Evolutionary conservation across 192 early-diverging fungal genomes (phyloP).

Genomic region (Rhizoclosmatium globosum): DNA sequence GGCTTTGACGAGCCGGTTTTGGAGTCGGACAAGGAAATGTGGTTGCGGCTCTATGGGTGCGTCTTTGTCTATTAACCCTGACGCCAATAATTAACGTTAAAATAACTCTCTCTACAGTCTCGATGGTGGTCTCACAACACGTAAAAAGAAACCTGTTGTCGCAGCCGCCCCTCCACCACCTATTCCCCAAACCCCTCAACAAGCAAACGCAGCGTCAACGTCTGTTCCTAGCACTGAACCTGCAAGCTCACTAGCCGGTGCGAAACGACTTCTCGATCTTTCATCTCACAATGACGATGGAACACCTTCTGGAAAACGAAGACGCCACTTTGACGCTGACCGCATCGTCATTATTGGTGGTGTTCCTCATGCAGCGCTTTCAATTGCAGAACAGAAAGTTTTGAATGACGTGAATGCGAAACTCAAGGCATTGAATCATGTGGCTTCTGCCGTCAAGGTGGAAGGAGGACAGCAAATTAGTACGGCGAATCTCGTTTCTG

Average conservation of each 20-base stretch:
- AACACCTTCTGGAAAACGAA: background rate
- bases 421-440: background rate
- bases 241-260: background rate
- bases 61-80: background rate
- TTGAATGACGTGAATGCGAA: constrained; percentile 1
- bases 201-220: background rate
- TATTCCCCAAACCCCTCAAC: background rate
- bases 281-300: background rate
- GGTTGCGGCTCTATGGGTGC: constrained; percentile 26
- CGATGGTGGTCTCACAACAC: constrained; percentile 19
- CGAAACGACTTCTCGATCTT: background rate
- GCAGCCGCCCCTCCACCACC: constrained; percentile 1
- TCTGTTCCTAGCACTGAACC: background rate
- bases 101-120: background rate
- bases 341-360: constrained; percentile 12
- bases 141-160: constrained; percentile 4
- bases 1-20: background rate
- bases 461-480: background rate
- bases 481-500: background rate
- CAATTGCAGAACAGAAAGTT: constrained; percentile 11
- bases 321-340: background rate
- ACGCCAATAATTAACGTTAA: background rate
- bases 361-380: constrained; percentile 3
- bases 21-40: constrained; percentile 25
- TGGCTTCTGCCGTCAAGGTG: background rate